phyloP scores from a whole-genome alignment of 768 basidiomycete genomes.

The Leccinum longicurvipes region DNA sequence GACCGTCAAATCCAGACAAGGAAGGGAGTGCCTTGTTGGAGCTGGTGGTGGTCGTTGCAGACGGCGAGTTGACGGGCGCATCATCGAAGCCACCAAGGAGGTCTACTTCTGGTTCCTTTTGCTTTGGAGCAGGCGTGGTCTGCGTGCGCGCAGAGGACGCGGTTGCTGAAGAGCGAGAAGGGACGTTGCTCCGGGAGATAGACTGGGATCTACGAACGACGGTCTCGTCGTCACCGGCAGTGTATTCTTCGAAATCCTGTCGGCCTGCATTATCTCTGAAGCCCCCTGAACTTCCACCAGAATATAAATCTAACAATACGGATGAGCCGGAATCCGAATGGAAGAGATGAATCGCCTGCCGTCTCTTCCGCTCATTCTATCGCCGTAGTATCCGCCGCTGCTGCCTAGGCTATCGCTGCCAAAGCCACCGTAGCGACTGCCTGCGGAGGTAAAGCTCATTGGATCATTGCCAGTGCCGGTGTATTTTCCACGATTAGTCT shows the following conservation, averaged over 20 bases:
- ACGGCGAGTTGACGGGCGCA: constrained; percentile 36
- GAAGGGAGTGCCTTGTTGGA: constrained; percentile 32
- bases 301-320: constrained; percentile 33
- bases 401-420: constrained; percentile 50
- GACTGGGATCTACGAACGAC: constrained; percentile 39
- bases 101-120: constrained; percentile 57
- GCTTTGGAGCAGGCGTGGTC: constrained; percentile 31
- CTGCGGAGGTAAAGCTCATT: constrained; percentile 55
- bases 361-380: constrained; percentile 36
- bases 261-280: constrained; percentile 60
- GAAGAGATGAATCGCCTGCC: constrained; percentile 30
- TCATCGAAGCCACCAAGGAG: constrained; percentile 77
- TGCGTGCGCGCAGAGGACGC: constrained; percentile 39
- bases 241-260: constrained; percentile 86
- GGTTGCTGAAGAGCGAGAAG: constrained; percentile 32
- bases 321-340: constrained; percentile 1
- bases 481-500: constrained; percentile 87
- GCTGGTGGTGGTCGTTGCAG: constrained; percentile 9
- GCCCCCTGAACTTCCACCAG: constrained; percentile 45
- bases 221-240: constrained; percentile 91
- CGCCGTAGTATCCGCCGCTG: constrained; percentile 43
- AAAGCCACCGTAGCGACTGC: constrained; percentile 67
- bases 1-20: constrained; percentile 29
- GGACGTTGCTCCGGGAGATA: constrained; percentile 29
- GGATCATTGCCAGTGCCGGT: constrained; percentile 82